Percentiles rank a stretch among this genome's conserved stretches.
phyloP scores from a whole-genome alignment of 1,284 basidiomycete species.

The Melampsora larici-populina region DNA sequence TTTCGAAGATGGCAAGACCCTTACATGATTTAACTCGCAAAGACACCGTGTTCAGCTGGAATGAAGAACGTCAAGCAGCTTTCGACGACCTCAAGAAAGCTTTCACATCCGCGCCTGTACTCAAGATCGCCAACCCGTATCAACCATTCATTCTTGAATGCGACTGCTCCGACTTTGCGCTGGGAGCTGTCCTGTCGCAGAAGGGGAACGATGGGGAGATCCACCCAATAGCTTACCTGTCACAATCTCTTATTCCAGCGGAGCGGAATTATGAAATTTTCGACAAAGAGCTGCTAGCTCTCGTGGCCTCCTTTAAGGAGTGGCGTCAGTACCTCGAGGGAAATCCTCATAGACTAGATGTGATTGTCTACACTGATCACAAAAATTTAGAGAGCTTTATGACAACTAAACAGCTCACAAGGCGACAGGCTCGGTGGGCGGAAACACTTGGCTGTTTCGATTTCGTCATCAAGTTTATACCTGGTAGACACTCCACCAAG shows the following conservation, averaged over 20 bases:
- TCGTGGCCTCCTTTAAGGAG: neutral
- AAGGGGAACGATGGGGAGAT: neutral
- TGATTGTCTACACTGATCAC: no score
- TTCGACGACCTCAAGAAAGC: no score
- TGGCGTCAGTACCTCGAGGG: no score
- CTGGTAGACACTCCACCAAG: neutral
- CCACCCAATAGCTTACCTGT: neutral
- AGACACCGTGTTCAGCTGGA: slow-evolving; percentile 44
- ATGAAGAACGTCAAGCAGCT: neutral
- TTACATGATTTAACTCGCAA: slow-evolving; percentile 47
- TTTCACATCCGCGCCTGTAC: slow-evolving; percentile 49
- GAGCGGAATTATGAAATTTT: no score
- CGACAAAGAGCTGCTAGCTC: neutral
- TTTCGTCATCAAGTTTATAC: neutral
- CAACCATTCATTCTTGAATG: no score
- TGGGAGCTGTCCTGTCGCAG: neutral
- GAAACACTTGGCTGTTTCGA: neutral
- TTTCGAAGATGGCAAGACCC: no score
- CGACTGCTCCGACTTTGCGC: neutral
- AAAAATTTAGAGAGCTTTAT: no score
- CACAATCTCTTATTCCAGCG: neutral
- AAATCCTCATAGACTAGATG: no score
- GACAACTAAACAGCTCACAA: no score
- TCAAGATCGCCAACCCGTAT: no score
- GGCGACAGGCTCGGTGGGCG: neutral